Percentiles rank a stretch among this genome's conserved stretches.
phyloP scores from a whole-genome alignment of 208 protist species.

The Acanthamoeba quina region DNA sequence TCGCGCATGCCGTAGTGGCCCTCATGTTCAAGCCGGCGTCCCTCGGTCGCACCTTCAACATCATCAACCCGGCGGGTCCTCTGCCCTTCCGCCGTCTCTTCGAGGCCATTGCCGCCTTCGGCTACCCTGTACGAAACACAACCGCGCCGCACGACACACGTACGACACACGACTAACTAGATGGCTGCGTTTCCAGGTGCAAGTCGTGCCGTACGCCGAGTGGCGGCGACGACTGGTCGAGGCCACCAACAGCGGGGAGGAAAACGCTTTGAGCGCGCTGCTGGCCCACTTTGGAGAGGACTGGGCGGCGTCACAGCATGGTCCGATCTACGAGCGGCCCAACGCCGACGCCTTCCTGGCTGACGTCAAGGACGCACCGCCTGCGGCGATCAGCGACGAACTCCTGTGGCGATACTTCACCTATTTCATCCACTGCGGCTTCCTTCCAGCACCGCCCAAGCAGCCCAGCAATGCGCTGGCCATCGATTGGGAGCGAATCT shows the following conservation, averaged over 20 bases:
- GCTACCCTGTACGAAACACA: conserved; percentile 7
- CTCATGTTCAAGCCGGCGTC: conserved; percentile 24
- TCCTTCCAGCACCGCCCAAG: conserved; percentile 36
- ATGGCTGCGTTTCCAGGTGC: neutral
- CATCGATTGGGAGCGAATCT: conserved; percentile 46
- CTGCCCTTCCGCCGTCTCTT: conserved; percentile 46
- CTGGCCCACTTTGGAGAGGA: conserved; percentile 27
- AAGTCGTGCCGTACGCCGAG: conserved; percentile 10
- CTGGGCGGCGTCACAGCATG: conserved; percentile 28
- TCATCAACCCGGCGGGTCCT: conserved; percentile 48
- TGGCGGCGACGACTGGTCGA: neutral
- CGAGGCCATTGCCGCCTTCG: conserved; percentile 30
- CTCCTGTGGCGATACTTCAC: conserved; percentile 53
- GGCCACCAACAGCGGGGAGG: conserved; percentile 1
- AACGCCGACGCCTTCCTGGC: conserved; percentile 6
- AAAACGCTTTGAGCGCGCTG: conserved; percentile 38
- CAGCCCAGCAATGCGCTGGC: conserved; percentile 15
- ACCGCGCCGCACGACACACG: neutral
- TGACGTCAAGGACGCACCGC: neutral
- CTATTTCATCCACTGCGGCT: conserved; percentile 63
- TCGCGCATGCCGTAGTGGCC: conserved; percentile 75
- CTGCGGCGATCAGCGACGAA: neutral
- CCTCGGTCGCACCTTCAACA: conserved; percentile 10
- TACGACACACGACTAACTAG: neutral
- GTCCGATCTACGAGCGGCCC: conserved; percentile 24